A percentile compares a stretch with the other conserved stretches of the same genome.
phyloP scores from a whole-genome alignment of 345 rosid species.

The Citrus inodora region DNA sequence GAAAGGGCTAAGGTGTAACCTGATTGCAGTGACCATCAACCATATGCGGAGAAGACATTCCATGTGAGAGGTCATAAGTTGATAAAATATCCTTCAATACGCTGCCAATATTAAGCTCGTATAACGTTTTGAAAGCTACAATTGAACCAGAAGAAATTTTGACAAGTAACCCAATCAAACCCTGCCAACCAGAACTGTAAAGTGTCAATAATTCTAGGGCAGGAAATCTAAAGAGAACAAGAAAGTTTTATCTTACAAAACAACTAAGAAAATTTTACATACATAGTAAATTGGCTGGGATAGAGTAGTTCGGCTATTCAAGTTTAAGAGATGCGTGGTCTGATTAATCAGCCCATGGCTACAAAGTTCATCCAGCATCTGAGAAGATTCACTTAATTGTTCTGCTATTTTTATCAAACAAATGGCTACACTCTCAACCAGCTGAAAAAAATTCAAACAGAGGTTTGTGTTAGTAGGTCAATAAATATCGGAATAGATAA shows the following conservation, averaged over 20 bases:
- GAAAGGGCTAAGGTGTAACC: constrained; percentile 39
- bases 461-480: constrained; percentile 6
- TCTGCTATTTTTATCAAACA: constrained; percentile 84
- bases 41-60: constrained; percentile 53
- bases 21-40: constrained; percentile 68
- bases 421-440: constrained; percentile 80
- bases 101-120: constrained; percentile 77
- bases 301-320: constrained; percentile 69
- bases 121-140: constrained; percentile 64
- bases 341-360: constrained; percentile 68
- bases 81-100: constrained; percentile 75
- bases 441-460: constrained; percentile 38
- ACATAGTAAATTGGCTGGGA: constrained; percentile 79
- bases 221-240: neutral
- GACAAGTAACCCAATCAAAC: constrained; percentile 78
- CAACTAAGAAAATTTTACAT: constrained; percentile 23
- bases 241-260: neutral
- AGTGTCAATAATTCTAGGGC: constrained; percentile 6
- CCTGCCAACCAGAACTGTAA: constrained; percentile 51
- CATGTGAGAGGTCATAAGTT: constrained; percentile 61
- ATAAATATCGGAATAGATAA: neutral
- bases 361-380: constrained; percentile 74
- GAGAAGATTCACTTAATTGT: constrained; percentile 58
- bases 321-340: constrained; percentile 56
- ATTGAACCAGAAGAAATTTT: constrained; percentile 71